Base-by-base conservation (phyloP, 495 filamentous ascomycete genomes). In the Penicillium bialowiezense region DNA sequence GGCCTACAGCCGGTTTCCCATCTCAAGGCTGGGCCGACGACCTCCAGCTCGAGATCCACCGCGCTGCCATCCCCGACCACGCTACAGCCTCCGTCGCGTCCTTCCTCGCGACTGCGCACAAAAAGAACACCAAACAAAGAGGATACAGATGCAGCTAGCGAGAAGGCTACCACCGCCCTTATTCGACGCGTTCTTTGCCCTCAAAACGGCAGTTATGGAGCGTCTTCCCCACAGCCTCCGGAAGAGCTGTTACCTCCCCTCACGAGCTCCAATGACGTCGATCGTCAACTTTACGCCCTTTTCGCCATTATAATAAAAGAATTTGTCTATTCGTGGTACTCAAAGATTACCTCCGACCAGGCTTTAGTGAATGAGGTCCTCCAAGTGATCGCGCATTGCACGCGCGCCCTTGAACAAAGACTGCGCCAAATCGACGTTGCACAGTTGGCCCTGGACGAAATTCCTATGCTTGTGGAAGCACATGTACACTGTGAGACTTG, bases 301-400 rank as follows among this genome's bases (percentile, higher is more conserved):
- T 78, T 98, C 44, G 86, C 93, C 28, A 84, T 96, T 46, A 82
- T 97, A 51, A 78, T 95, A 41, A 81, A 86, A 58, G 92, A 96
- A 52, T 90, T 89, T 64, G 87, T 97, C 17, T 83, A 90, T 48
- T 86, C 83, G 45, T 98, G 93, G 93, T 98, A 98, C 69, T 77
- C 75, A 38, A 89, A 87, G 59, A 90, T 98, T 62, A 97, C 92
- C 2, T 80, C 90, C 3, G 95, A 98, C 64, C 86, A 90, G 49
- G 75, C 79, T 1, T 88, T 98, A 54, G 84, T 91, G 42, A 82
- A 86, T 57, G 95, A 97, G 68, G 80, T 96, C 35, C 76, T 97
- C 26, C 84, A 85, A 60, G 83, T 96, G 44, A 87, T 97, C 50
- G 93, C 91, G 39, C 90, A 95, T 66, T 90, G 87, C 62, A 96